Evolutionary conservation across 352 stramenopile genomes (phyloP).

Genomic region (Blastocystis sp.): DNA sequence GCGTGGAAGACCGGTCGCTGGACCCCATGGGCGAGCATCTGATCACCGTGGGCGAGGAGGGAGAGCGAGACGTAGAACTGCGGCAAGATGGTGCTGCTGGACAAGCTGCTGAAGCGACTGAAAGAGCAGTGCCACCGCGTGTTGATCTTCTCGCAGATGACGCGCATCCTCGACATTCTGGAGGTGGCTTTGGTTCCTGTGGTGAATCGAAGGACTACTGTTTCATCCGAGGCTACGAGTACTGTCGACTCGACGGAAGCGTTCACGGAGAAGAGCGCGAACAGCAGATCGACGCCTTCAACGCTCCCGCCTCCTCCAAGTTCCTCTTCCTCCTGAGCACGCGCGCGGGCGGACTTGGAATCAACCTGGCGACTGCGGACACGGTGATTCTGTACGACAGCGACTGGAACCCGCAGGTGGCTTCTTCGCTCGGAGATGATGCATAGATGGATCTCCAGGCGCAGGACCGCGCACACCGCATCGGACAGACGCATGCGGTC

Average conservation of each 20-base stretch:
- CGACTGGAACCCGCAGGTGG: slow-evolving; percentile 69
- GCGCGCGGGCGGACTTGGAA: slow-evolving; percentile 85
- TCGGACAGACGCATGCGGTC: slow-evolving; percentile 77
- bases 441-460: slow-evolving; percentile 67
- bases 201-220: slow-evolving; percentile 63
- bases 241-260: slow-evolving; percentile 87
- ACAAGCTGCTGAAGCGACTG: slow-evolving; percentile 73
- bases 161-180: slow-evolving; percentile 85
- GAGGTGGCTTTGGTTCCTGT: slow-evolving; percentile 71
- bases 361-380: slow-evolving; percentile 84
- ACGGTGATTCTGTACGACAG: slow-evolving; percentile 69
- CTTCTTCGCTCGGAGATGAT: slow-evolving; percentile 69
- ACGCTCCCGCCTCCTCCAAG: slow-evolving; percentile 69
- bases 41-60: slow-evolving; percentile 59
- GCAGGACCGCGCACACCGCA: slow-evolving; percentile 76
- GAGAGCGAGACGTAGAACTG: slow-evolving; percentile 71
- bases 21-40: slow-evolving; percentile 87
- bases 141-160: slow-evolving; percentile 72
- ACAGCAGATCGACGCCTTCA: slow-evolving; percentile 91
- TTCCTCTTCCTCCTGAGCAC: slow-evolving; percentile 94
- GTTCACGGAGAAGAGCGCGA: slow-evolving; percentile 81
- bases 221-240: slow-evolving; percentile 72
- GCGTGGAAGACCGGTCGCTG: slow-evolving; percentile 82
- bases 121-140: slow-evolving; percentile 66
- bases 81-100: slow-evolving; percentile 88